Evolutionary conservation across 2,329 filamentous ascomycete species (phyloP).

Genomic region (Atkinsonella hypoxylon): DNA sequence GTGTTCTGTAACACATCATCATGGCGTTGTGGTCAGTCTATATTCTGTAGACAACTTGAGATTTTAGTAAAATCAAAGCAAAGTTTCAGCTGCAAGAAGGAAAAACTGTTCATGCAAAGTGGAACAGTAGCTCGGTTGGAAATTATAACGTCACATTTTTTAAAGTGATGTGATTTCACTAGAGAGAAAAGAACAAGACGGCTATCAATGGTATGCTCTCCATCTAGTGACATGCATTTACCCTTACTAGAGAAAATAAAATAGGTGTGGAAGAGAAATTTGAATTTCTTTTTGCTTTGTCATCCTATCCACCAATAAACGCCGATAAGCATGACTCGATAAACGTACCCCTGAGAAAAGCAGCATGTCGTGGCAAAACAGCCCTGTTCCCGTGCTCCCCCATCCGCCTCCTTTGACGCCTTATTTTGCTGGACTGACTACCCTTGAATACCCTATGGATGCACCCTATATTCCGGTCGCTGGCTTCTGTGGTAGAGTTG

Average conservation of each 20-base stretch:
- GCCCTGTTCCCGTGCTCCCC: slow-evolving; percentile 12
- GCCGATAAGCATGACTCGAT: slow-evolving; percentile 16
- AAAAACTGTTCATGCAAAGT: not conserved
- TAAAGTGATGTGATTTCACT: slow-evolving; percentile 12
- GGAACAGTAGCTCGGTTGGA: not conserved
- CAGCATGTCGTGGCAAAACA: slow-evolving; percentile 10
- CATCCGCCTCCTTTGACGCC: slow-evolving; percentile 20
- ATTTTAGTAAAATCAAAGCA: slow-evolving; percentile 22
- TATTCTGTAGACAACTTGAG: slow-evolving; percentile 15
- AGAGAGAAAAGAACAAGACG: slow-evolving; percentile 8
- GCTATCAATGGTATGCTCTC: slow-evolving; percentile 12
- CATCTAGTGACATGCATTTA: slow-evolving; percentile 3
- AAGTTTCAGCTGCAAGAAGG: not conserved
- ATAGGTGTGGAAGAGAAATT: not conserved
- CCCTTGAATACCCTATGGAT: slow-evolving; percentile 17
- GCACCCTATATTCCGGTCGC: slow-evolving; percentile 32
- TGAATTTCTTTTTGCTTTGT: slow-evolving; percentile 7
- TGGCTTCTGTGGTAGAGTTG: slow-evolving; percentile 48
- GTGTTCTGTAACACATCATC: slow-evolving; percentile 22
- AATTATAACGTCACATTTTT: slow-evolving; percentile 10
- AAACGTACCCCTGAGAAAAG: not conserved
- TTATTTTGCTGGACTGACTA: slow-evolving; percentile 12
- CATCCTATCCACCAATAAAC: slow-evolving; percentile 25
- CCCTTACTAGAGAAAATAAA: not conserved
- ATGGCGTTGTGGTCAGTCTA: slow-evolving; percentile 26